phyloP scores from a whole-genome alignment of 129 eudicot species.

The Sambucus nigra region DNA sequence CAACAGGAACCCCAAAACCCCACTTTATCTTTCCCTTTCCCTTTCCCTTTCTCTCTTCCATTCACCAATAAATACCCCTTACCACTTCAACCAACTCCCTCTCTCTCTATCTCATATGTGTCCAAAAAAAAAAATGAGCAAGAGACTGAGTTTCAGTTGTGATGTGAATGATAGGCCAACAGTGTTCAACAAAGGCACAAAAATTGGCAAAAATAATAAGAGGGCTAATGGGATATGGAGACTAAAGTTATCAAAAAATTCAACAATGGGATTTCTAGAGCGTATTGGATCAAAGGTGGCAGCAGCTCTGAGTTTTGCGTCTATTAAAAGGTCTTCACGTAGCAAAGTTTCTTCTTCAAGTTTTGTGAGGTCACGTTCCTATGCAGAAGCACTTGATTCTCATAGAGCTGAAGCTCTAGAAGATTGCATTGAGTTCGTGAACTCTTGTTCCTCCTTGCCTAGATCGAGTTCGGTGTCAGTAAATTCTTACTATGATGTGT shows the following conservation, averaged over 20 bases:
- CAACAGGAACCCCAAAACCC: not conserved
- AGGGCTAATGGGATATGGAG: not conserved
- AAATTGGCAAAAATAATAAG: slow-evolving; percentile 6
- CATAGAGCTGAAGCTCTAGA: slow-evolving; percentile 20
- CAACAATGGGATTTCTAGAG: slow-evolving; percentile 10
- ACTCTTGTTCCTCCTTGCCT: slow-evolving; percentile 10
- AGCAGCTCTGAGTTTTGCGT: slow-evolving; percentile 3
- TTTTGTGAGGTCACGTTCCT: slow-evolving; percentile 12
- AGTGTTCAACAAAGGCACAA: not conserved
- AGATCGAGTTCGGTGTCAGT: not conserved
- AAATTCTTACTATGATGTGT: not conserved
- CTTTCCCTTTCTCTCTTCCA: not conserved
- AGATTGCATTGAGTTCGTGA: slow-evolving; percentile 23
- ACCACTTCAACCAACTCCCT: not conserved
- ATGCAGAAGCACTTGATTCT: slow-evolving; percentile 11
- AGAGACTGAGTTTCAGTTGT: slow-evolving; percentile 14
- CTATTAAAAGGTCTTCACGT: slow-evolving; percentile 8
- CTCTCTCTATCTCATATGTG: not conserved
- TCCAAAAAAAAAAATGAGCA: slow-evolving; percentile 5
- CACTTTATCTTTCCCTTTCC: not conserved
- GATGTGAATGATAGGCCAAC: slow-evolving; percentile 7
- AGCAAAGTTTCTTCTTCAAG: slow-evolving; percentile 6
- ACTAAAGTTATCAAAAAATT: not conserved
- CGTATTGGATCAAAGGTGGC: slow-evolving; percentile 21
- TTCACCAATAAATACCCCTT: slow-evolving; percentile 17